phyloP scores from a whole-genome alignment of 2,329 filamentous ascomycete genomes.

The Fusarium nanum region DNA sequence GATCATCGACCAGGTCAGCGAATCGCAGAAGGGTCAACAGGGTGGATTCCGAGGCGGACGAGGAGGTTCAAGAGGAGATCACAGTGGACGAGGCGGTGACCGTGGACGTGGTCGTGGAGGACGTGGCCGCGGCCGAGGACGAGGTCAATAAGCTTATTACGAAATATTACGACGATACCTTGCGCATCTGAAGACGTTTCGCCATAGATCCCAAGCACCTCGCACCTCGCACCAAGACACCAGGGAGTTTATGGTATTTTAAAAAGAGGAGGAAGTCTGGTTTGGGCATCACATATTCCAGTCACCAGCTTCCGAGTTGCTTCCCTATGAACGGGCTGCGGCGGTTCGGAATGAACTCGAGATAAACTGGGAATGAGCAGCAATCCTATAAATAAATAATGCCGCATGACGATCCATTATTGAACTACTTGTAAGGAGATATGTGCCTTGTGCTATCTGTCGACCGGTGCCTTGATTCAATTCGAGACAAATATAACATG shows the following conservation, averaged over 20 bases:
- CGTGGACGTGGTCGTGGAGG: slow-evolving; percentile 55
- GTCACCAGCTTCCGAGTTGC: slow-evolving; percentile 1
- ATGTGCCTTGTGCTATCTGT: background rate
- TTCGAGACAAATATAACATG: background rate
- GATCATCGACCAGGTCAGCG: slow-evolving; percentile 93
- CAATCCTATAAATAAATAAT: slow-evolving; percentile 3
- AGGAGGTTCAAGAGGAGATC: slow-evolving; percentile 68
- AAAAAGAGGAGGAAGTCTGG: slow-evolving; percentile 11
- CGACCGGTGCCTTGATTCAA: background rate
- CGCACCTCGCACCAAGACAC: background rate
- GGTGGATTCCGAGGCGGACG: slow-evolving; percentile 73
- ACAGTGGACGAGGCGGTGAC: slow-evolving; percentile 65
- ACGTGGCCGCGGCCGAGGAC: slow-evolving; percentile 52
- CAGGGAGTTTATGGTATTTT: slow-evolving; percentile 2
- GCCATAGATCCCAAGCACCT: slow-evolving; percentile 3
- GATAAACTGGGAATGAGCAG: slow-evolving; percentile 1
- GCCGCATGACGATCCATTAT: background rate
- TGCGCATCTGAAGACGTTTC: background rate
- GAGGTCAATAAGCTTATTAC: slow-evolving; percentile 47
- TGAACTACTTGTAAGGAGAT: background rate
- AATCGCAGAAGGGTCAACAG: slow-evolving; percentile 82
- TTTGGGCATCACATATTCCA: slow-evolving; percentile 12
- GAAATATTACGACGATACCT: slow-evolving; percentile 15
- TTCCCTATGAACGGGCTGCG: slow-evolving; percentile 21
- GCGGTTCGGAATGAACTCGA: slow-evolving; percentile 3